phyloP scores from a whole-genome alignment of 768 basidiomycete genomes.

The Mycena sanguinolenta region DNA sequence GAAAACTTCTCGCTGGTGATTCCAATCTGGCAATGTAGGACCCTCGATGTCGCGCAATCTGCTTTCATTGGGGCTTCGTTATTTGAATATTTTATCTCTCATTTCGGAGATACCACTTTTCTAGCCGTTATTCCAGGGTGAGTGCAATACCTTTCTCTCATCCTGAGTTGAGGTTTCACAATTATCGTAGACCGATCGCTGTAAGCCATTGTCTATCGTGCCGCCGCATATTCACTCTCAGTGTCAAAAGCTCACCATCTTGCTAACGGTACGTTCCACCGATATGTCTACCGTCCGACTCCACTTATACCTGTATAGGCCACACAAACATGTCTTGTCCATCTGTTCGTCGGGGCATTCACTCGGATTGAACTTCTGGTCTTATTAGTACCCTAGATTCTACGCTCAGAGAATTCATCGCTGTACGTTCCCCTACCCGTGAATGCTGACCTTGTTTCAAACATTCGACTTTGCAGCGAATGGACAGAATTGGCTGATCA shows the following conservation, averaged over 20 bases:
- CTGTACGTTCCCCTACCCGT: constrained; percentile 20
- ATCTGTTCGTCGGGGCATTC: constrained; percentile 33
- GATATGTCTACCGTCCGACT: neutral
- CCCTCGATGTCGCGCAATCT: constrained; percentile 39
- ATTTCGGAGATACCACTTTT: constrained; percentile 29
- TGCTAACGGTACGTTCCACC: constrained; percentile 19
- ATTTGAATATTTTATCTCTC: constrained; percentile 39
- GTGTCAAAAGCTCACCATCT: constrained; percentile 23
- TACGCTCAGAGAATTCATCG: constrained; percentile 29
- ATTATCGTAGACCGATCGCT: constrained; percentile 14
- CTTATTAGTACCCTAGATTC: neutral
- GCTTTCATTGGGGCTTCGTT: constrained; percentile 39
- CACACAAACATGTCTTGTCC: constrained; percentile 43
- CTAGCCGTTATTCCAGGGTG: constrained; percentile 40
- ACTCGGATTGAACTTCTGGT: neutral
- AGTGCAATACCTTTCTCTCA: neutral
- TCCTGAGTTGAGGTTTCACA: neutral
- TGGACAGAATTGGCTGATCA: constrained; percentile 43
- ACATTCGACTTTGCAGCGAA: constrained; percentile 39
- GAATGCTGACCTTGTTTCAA: neutral
- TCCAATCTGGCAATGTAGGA: constrained; percentile 21
- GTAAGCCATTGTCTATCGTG: neutral
- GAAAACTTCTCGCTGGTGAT: neutral
- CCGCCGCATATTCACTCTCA: neutral
- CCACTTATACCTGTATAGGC: constrained; percentile 31